Percentiles rank a stretch among this genome's conserved stretches.
phyloP scores from a whole-genome alignment of 2,329 filamentous ascomycete genomes.

The Ophiostoma sp. region DNA sequence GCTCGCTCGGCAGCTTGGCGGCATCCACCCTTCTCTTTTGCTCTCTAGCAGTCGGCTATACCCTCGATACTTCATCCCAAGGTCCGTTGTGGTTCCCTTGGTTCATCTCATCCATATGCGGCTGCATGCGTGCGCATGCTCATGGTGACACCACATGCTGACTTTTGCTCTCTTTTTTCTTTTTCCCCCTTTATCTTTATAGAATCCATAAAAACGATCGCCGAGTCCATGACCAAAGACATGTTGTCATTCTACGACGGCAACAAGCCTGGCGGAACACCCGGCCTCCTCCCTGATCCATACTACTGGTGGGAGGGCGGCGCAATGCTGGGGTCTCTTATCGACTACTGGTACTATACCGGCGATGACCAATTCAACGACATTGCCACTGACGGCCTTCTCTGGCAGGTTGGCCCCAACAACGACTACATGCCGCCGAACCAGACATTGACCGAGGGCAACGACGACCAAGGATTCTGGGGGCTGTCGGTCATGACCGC shows the following conservation, averaged over 20 bases:
- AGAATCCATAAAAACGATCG: conserved; percentile 46
- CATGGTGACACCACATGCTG: conserved; percentile 11
- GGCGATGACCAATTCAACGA: conserved; percentile 62
- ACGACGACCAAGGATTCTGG: conserved; percentile 74
- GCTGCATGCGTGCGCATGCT: neutral
- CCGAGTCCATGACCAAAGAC: conserved; percentile 46
- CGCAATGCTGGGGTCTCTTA: conserved; percentile 62
- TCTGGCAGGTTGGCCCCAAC: conserved; percentile 67
- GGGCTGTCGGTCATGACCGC: conserved; percentile 64
- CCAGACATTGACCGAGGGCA: conserved; percentile 58
- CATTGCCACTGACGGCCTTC: conserved; percentile 59
- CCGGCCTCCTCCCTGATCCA: conserved; percentile 40
- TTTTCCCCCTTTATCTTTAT: neutral
- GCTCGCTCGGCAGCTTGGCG: conserved; percentile 12
- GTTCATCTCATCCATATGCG: neutral
- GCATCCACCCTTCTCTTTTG: conserved; percentile 8
- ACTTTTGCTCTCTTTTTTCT: neutral
- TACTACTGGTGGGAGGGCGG: conserved; percentile 60
- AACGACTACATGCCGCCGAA: conserved; percentile 74
- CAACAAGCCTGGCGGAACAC: conserved; percentile 44
- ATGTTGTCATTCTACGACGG: conserved; percentile 45
- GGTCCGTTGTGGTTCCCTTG: neutral
- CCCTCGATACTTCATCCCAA: conserved; percentile 22
- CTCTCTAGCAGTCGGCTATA: conserved; percentile 16
- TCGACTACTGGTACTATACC: conserved; percentile 67